Conservation (phyloP, 2,329 filamentous ascomycete species). For the Neurospora sp. region DNA sequence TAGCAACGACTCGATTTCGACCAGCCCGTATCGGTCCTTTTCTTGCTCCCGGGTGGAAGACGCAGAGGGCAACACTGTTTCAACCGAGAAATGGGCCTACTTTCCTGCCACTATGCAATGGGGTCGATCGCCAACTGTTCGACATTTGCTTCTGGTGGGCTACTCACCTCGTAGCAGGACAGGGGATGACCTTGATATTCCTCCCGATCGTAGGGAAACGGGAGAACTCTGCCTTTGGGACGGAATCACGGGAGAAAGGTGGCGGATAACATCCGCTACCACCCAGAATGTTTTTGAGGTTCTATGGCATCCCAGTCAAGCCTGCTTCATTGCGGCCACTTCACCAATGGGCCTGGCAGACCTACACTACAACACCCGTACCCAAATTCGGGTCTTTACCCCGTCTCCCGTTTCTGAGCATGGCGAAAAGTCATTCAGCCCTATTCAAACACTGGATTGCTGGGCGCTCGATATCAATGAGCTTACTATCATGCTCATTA, state of each 20-base stretch:
- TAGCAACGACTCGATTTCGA: slow-evolving; percentile 22
- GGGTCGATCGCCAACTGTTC: slow-evolving; percentile 35
- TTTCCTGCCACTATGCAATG: slow-evolving; percentile 54
- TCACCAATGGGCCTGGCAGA: slow-evolving; percentile 36
- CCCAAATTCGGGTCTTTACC: slow-evolving; percentile 48
- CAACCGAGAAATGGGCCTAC: slow-evolving; percentile 47
- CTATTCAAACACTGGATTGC: slow-evolving; percentile 48
- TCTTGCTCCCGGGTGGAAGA: slow-evolving; percentile 30
- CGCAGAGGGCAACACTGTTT: slow-evolving; percentile 20
- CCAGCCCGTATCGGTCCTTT: slow-evolving; percentile 28
- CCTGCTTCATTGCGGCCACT: slow-evolving; percentile 47
- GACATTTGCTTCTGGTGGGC: slow-evolving; percentile 47
- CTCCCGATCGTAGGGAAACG: slow-evolving; percentile 44
- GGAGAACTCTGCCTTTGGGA: slow-evolving; percentile 55
- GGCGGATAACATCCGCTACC: slow-evolving; percentile 40
- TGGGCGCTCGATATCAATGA: slow-evolving; percentile 52
- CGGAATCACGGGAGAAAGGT: slow-evolving; percentile 29
- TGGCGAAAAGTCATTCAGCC: slow-evolving; percentile 28
- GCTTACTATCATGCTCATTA: slow-evolving; percentile 48
- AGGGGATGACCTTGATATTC: slow-evolving; percentile 46
- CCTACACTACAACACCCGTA: slow-evolving; percentile 34
- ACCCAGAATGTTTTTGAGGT: slow-evolving; percentile 56
- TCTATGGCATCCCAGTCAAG: slow-evolving; percentile 47
- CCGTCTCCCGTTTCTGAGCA: slow-evolving; percentile 20
- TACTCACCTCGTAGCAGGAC: slow-evolving; percentile 49